Evolutionary conservation across 306 rosid genomes (phyloP).

Genomic region (Benincasa hispida): DNA sequence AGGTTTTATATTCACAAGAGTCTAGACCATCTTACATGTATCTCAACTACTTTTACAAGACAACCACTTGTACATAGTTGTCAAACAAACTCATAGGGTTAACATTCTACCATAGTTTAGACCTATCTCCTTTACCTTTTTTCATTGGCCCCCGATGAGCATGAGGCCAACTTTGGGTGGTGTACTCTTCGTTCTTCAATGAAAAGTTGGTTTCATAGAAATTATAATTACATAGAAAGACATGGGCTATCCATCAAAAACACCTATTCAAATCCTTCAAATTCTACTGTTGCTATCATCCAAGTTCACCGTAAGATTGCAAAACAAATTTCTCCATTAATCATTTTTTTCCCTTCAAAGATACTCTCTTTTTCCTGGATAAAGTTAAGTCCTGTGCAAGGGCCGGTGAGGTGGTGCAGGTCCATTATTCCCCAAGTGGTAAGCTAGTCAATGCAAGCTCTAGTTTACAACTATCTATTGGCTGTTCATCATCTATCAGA

Average conservation of each 20-base stretch:
- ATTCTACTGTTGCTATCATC: background rate
- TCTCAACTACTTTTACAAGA: background rate
- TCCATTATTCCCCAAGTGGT: background rate
- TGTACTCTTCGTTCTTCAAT: background rate
- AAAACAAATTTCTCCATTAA: background rate
- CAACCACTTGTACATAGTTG: background rate
- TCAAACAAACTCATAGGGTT: background rate
- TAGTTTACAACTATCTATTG: background rate
- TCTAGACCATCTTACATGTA: background rate
- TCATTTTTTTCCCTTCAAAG: background rate
- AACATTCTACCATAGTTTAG: background rate
- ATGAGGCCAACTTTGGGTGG: background rate
- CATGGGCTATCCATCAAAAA: background rate
- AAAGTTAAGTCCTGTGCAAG: background rate
- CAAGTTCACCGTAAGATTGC: background rate
- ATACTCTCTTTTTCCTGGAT: background rate
- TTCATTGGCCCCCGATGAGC: background rate
- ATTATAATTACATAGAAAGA: background rate
- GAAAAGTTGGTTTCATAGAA: background rate
- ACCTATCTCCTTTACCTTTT: background rate
- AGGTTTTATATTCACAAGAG: background rate
- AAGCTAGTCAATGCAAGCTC: background rate
- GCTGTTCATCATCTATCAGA: background rate
- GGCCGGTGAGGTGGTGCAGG: background rate
- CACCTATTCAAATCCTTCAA: background rate